Evolutionary conservation across 228 moss, liverwort and hornwort species (phyloP), one percentile per base, ranked within the genome.

Genomic region (Sphagnum magellanicum): DNA sequence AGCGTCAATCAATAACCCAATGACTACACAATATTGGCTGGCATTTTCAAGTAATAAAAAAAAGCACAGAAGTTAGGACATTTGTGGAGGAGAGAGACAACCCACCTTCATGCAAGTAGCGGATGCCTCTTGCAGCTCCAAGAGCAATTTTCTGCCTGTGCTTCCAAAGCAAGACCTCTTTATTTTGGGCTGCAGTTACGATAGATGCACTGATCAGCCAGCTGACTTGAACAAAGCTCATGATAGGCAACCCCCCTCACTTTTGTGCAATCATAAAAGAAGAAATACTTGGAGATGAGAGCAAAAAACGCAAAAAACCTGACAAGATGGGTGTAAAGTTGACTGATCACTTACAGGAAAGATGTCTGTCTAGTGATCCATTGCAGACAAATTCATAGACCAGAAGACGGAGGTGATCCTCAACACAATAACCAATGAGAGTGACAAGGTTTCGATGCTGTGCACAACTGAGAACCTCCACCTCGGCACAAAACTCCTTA

Each of bases 361-460:
- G 87, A 63, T 89, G 87, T 15, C 16, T 74, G 69, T 92, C 92
- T 48, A 92, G 85, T 16, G 92, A 92, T 49, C 85, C 83, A 69
- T 89, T 92, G 79, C 92, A 92, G 50, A 87, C 89, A 61, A 87
- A 92, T 73, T 92, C 92, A 64, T 92, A 92, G 49, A 92, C 92
- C 65, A 92, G 80, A 67, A 92, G 79, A 32, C 87, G 87, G 66
- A 61, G 59, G 10, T 73, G 71, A 5, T 80, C 77, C 53, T 92
- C 89, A 5, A 74, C 79, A 68, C 92, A 92, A 71, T 83, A 92
- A 6, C 92, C 92, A 49, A 92, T 83, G 48, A 92, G 83, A 5
- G 85, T 80, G 4, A 92, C 92, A 48, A 92, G 84, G 73, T 92
- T 92, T 50, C 89, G 86, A 75, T 92, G 92, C 50, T 85, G 89